A percentile compares a stretch with the other conserved stretches of the same genome.
These are phyloP conservation scores for Ilyonectria sp. DNA, from an alignment of 2,329 filamentous ascomycete species.

Conservation along the genomic window DNA sequence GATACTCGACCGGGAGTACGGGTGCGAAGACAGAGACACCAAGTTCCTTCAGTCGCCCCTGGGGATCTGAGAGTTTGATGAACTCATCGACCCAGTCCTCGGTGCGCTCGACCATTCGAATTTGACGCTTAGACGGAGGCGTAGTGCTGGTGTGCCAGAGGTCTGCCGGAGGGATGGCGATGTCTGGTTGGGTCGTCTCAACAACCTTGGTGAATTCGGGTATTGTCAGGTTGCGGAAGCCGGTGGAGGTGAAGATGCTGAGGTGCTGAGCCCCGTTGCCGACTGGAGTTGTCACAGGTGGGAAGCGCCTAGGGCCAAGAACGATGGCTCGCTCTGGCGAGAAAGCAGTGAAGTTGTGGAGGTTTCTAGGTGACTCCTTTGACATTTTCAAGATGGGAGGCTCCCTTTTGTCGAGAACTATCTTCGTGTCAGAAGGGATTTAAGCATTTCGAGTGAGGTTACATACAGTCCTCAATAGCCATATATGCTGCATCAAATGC, in stretches of 20 bases:
- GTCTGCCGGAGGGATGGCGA: slow-evolving; percentile 85
- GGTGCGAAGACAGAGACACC: slow-evolving; percentile 71
- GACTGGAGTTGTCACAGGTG: slow-evolving; percentile 80
- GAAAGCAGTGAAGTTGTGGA: slow-evolving; percentile 85
- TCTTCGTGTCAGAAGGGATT: slow-evolving; percentile 21
- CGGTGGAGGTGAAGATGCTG: slow-evolving; percentile 87
- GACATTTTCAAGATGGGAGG: slow-evolving; percentile 66
- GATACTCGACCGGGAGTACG: slow-evolving; percentile 81
- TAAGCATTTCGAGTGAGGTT: neutral
- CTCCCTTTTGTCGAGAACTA: slow-evolving; percentile 69
- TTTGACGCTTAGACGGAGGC: slow-evolving; percentile 79
- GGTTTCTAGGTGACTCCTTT: slow-evolving; percentile 63
- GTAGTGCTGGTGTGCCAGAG: slow-evolving; percentile 64
- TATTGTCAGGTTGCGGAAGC: slow-evolving; percentile 80
- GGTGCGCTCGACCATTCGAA: slow-evolving; percentile 89
- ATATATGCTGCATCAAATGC: slow-evolving; percentile 81
- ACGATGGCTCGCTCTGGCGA: slow-evolving; percentile 77
- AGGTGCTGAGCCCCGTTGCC: slow-evolving; percentile 81
- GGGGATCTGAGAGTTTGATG: slow-evolving; percentile 57
- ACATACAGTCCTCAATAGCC: slow-evolving; percentile 92
- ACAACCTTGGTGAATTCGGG: slow-evolving; percentile 79
- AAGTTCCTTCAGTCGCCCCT: slow-evolving; percentile 45
- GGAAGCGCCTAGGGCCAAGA: slow-evolving; percentile 83
- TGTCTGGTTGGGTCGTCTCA: slow-evolving; percentile 80
- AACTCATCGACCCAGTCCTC: slow-evolving; percentile 85